phyloP scores from a whole-genome alignment of 352 stramenopile genomes.

The Phytophthora rubi region DNA sequence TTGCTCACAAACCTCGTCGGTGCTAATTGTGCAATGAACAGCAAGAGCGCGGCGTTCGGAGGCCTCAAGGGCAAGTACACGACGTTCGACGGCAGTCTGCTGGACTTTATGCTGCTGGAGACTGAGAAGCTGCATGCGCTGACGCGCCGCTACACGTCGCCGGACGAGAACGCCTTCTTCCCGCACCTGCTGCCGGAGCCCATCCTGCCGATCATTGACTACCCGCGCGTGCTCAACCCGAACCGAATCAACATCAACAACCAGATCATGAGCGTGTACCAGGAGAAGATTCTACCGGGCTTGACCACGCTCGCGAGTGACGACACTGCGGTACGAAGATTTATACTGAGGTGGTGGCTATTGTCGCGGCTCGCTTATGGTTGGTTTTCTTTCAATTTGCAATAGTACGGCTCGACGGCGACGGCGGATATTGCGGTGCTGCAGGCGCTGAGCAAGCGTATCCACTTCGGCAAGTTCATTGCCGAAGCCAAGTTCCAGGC shows the following conservation, averaged over 20 bases:
- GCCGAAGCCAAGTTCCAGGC: constrained; percentile 97
- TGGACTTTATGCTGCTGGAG: constrained; percentile 98
- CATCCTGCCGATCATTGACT: constrained; percentile 93
- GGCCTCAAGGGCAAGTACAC: constrained; percentile 88
- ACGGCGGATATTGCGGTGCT: constrained; percentile 93
- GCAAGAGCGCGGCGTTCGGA: constrained; percentile 74
- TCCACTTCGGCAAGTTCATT: constrained; percentile 99
- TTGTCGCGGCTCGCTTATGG: constrained; percentile 3
- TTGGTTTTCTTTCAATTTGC: background rate
- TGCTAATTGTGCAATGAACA: constrained; percentile 19
- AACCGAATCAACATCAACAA: constrained; percentile 98
- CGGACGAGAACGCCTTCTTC: constrained; percentile 99
- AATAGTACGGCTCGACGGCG: constrained; percentile 81
- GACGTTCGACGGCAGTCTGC: constrained; percentile 82
- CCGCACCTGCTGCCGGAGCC: constrained; percentile 90
- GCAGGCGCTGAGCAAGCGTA: constrained; percentile 96
- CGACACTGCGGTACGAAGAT: constrained; percentile 59
- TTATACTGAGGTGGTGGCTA: background rate
- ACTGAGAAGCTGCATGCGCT: constrained; percentile 95
- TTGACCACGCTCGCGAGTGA: constrained; percentile 92
- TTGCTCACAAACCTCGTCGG: too few relatives aligned
- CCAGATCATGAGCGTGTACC: constrained; percentile 96
- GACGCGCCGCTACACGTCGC: constrained; percentile 97
- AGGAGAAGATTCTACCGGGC: constrained; percentile 94
- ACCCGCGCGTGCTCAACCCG: constrained; percentile 93